Evolutionary conservation across 2,329 filamentous ascomycete genomes (phyloP).

Genomic region (Sporothrix dimorphospora): DNA sequence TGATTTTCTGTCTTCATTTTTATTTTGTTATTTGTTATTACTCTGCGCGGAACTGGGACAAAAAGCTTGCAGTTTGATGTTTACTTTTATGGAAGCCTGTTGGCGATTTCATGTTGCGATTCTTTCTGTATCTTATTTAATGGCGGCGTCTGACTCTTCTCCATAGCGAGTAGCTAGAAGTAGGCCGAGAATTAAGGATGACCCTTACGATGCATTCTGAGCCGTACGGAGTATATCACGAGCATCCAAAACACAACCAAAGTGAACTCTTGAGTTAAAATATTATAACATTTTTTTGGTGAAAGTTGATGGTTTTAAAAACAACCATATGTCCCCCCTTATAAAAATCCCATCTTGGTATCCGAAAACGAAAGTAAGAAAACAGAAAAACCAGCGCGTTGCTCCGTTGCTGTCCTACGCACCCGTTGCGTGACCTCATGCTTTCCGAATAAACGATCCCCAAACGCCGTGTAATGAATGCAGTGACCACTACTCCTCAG

Average conservation of each 20-base stretch:
- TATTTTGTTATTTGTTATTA: not conserved
- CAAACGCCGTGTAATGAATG: constrained; percentile 14
- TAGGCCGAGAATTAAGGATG: not conserved
- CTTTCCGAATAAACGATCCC: not conserved
- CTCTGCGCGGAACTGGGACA: not conserved
- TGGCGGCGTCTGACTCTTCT: not conserved
- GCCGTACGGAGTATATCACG: too few relatives aligned
- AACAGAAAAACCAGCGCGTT: not conserved
- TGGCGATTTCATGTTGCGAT: not conserved
- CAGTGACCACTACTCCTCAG: not conserved
- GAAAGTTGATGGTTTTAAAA: not conserved
- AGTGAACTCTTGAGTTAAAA: too few relatives aligned
- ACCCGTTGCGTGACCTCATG: not conserved
- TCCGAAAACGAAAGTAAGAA: not conserved
- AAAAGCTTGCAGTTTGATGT: not conserved
- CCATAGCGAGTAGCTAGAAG: not conserved
- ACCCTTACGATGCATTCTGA: not conserved
- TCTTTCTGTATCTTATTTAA: not conserved
- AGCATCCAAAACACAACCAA: too few relatives aligned
- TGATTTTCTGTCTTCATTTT: not conserved
- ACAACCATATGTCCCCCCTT: not conserved
- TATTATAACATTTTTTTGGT: not conserved
- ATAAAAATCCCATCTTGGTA: constrained; percentile 6
- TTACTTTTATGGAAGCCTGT: not conserved
- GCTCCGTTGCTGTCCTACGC: not conserved